Base-by-base conservation (phyloP, 2,329 filamentous ascomycete genomes). In the Amauroascus niger region DNA sequence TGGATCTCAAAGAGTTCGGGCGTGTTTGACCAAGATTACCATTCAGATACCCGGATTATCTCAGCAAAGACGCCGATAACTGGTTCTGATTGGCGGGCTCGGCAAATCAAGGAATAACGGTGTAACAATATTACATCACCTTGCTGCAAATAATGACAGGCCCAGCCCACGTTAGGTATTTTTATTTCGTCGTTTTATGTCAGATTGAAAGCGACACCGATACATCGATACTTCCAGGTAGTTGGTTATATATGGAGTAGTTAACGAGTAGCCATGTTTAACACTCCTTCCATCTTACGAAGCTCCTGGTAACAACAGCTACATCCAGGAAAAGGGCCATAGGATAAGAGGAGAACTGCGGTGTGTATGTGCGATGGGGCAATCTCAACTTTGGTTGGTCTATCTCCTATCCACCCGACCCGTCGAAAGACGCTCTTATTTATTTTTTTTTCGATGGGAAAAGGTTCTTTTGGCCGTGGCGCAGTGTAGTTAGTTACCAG, bases 401-500 rank as follows among this genome's bases (percentile, higher is more conserved):
- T 46, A 33, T 5, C 32, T 28, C 1, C 33, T 37, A n/a, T 39
- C 46, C 46, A 49, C 46, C 39, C 11, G 33, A 49, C 33, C 33
- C 46, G 18, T 8, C 35, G 6, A 18, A 49, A 26, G 20, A 26
- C 44, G 32, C 30, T 13, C 22, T 47, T 33, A 35, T 47, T 30
- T n/a, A n/a, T n/a, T n/a, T n/a, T n/a, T n/a, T n/a, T n/a, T n/a
- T 33, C 26, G 20, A 16, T 37, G 14, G 26, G n/a, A n/a, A n/a
- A n/a, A 6, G 20, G 11, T 37, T 24, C 32, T 30, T 49, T 7
- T 26, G 46, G 18, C 20, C 24, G 46, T 49, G 46, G 46, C 46
- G 33, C 46, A 49, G 30, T 26, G 46, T 13, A n/a, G n/a, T n/a
- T n/a, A n/a, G n/a, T n/a, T n/a, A 37, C 46, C 46, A 28, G 32